phyloP scores from a whole-genome alignment of 768 basidiomycete genomes.

The Kwoniella bestiolae region DNA sequence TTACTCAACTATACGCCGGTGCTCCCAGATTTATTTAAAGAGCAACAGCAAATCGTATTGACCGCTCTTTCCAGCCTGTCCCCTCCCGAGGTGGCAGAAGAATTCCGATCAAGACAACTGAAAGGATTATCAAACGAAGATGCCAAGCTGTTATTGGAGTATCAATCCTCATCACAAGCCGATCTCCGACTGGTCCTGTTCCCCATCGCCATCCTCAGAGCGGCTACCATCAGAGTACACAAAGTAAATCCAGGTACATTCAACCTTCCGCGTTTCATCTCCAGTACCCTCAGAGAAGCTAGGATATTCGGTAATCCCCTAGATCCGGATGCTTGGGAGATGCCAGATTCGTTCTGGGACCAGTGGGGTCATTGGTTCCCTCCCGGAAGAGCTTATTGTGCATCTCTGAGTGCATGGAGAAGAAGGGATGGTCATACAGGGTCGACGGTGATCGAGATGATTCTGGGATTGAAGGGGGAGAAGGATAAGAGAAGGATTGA shows the following conservation, averaged over 20 bases:
- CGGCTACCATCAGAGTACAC: slow-evolving; percentile 15
- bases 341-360: slow-evolving; percentile 36
- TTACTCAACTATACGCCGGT: slow-evolving; percentile 15
- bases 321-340: slow-evolving; percentile 42
- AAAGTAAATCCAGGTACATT: slow-evolving; percentile 13
- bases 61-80: slow-evolving; percentile 32
- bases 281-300: slow-evolving; percentile 18
- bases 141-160: slow-evolving; percentile 27
- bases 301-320: slow-evolving; percentile 32
- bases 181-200: slow-evolving; percentile 33
- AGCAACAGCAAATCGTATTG: slow-evolving; percentile 30
- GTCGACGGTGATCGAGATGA: slow-evolving; percentile 30
- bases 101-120: slow-evolving; percentile 23
- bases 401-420: slow-evolving; percentile 28
- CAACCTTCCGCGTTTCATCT: slow-evolving; percentile 28
- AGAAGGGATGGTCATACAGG: slow-evolving; percentile 35
- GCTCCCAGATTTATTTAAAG: slow-evolving; percentile 21
- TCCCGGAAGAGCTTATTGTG: slow-evolving; percentile 28
- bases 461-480: slow-evolving; percentile 30
- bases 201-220: slow-evolving; percentile 37
- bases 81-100: slow-evolving; percentile 7
- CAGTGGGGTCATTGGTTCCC: slow-evolving; percentile 35
- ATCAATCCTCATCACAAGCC: slow-evolving; percentile 17
- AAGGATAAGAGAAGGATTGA: slow-evolving; percentile 21
- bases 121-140: slow-evolving; percentile 17